phyloP scores from a whole-genome alignment of 1,284 basidiomycete species.

The Athelia sp. region DNA sequence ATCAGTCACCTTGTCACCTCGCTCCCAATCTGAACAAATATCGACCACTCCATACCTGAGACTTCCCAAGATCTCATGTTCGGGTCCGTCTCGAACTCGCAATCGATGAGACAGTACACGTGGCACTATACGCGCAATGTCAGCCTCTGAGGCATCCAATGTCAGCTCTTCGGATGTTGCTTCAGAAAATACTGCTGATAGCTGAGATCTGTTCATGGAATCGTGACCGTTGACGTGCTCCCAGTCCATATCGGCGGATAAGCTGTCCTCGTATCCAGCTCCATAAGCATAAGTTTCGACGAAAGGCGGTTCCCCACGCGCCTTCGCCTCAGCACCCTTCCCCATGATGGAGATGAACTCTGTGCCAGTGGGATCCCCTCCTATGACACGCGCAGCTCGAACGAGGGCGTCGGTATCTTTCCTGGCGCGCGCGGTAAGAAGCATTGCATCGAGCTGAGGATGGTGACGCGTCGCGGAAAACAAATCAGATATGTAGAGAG shows the following conservation, averaged over 20 bases:
- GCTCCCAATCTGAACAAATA: neutral
- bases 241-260: neutral
- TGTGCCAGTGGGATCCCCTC: conserved; percentile 47
- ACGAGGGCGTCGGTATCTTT: conserved; percentile 58
- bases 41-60: conserved; percentile 47
- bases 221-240: conserved; percentile 5
- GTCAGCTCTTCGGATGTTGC: neutral
- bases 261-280: neutral
- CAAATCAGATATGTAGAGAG: conserved; percentile 65
- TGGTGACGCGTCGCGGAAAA: conserved; percentile 71
- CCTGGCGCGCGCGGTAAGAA: conserved; percentile 55
- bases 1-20: neutral
- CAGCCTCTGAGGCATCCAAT: conserved; percentile 64
- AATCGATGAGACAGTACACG: conserved; percentile 68
- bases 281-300: neutral
- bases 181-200: neutral
- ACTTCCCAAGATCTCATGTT: conserved; percentile 63
- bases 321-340: conserved; percentile 7
- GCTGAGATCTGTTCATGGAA: neutral
- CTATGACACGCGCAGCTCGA: conserved; percentile 59
- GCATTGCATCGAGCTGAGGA: conserved; percentile 60
- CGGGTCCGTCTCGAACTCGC: conserved; percentile 57
- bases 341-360: conserved; percentile 35
- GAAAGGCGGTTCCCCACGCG: neutral
- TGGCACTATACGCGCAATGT: conserved; percentile 65